Conservation (phyloP, 805 yeast species). For the Candida pini region DNA sequence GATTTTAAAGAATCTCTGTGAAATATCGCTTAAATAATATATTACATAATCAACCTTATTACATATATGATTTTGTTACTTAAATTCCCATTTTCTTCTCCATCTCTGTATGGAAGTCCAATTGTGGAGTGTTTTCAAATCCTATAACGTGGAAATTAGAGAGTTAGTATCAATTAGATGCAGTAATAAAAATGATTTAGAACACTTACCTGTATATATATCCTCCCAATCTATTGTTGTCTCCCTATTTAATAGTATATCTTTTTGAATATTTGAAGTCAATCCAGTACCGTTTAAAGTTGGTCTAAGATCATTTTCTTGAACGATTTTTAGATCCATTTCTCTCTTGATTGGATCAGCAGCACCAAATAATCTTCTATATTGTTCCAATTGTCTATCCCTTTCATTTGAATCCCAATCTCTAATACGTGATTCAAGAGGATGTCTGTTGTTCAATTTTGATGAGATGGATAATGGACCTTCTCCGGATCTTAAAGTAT, state of each 20-base stretch:
- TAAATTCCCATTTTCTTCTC: slow-evolving; percentile 57
- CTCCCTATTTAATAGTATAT: slow-evolving; percentile 76
- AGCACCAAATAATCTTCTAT: slow-evolving; percentile 81
- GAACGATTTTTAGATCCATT: slow-evolving; percentile 80
- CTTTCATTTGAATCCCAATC: slow-evolving; percentile 80
- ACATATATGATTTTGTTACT: slow-evolving; percentile 1
- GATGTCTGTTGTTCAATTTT: slow-evolving; percentile 74
- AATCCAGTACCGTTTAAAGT: slow-evolving; percentile 62
- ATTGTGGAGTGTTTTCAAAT: slow-evolving; percentile 31
- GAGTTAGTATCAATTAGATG: too few species aligned
- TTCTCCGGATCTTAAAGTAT: slow-evolving; percentile 56
- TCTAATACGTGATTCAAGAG: slow-evolving; percentile 68
- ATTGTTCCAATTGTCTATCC: slow-evolving; percentile 64
- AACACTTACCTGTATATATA: slow-evolving; percentile 51
- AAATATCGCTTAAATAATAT: neutral
- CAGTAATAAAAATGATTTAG: slow-evolving; percentile 14
- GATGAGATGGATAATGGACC: slow-evolving; percentile 60
- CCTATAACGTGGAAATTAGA: too few species aligned
- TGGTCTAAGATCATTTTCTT: slow-evolving; percentile 66
- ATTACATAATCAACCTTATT: neutral
- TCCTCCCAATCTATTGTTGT: slow-evolving; percentile 90
- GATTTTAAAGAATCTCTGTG: too few species aligned
- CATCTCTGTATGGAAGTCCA: slow-evolving; percentile 69
- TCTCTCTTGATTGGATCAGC: slow-evolving; percentile 90
- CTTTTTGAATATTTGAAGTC: slow-evolving; percentile 42